Evolutionary conservation across 2,329 filamentous ascomycete genomes (phyloP).

Genomic region (Stagonosporopsis chrysanthemi): DNA sequence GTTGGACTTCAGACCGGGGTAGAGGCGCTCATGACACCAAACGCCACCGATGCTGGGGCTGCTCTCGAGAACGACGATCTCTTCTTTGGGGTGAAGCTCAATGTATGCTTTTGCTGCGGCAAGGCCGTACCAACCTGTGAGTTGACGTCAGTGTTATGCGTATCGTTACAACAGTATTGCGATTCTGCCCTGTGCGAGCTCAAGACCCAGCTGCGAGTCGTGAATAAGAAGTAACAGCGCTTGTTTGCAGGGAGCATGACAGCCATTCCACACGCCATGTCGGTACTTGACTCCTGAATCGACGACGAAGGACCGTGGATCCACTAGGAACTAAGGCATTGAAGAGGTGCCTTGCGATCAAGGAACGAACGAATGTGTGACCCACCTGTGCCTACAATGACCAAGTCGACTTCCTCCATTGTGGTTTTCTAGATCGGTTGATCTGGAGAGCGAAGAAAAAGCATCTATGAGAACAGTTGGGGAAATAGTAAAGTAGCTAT

Average conservation of each 20-base stretch:
- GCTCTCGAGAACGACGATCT: constrained; percentile 54
- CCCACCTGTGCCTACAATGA: constrained; percentile 38
- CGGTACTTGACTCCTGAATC: not conserved
- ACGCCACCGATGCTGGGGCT: constrained; percentile 51
- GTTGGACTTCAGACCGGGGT: constrained; percentile 55
- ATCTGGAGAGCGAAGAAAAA: not conserved
- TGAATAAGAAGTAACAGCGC: constrained; percentile 5
- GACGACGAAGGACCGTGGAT: not conserved
- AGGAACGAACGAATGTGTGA: not conserved
- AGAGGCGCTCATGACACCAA: constrained; percentile 53
- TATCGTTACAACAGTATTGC: not conserved
- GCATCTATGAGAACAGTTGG: not conserved
- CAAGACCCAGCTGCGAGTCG: not conserved
- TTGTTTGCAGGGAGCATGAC: not conserved
- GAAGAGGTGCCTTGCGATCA: not conserved
- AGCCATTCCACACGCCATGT: not conserved
- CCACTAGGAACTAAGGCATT: not conserved
- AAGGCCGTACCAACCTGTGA: constrained; percentile 43
- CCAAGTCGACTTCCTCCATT: constrained; percentile 30
- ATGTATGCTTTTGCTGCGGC: constrained; percentile 44
- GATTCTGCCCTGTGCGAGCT: not conserved
- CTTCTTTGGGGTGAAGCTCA: constrained; percentile 50
- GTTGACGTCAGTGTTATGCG: constrained; percentile 1
- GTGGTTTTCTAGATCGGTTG: not conserved
- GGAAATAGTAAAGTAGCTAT: not conserved